Base-by-base conservation (phyloP, 495 filamentous ascomycete genomes). In the Bathelium albidoporum region DNA sequence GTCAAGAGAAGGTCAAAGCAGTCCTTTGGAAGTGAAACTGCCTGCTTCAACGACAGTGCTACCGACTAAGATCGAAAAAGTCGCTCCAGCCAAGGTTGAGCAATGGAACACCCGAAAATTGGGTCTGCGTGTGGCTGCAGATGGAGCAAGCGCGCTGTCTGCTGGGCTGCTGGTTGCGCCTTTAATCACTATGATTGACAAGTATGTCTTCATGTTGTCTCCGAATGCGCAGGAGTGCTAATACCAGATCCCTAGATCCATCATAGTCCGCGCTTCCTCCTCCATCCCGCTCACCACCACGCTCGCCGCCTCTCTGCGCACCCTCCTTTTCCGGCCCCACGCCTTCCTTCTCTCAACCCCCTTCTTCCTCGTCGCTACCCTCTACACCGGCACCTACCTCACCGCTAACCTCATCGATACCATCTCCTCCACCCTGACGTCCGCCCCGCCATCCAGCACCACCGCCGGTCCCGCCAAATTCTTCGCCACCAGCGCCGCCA, bases 221-320 rank as follows among this genome's bases (percentile, higher is more conserved):
- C 10, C 28, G n/a, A 60, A 59, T 29, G 26, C 55, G 2, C 24
- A 1, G 2, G 1, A 55, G 22, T 7, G 22, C 49, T 55, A 20
- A 55, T 10, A 10, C 58, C 65, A 52, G 52, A 32, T 2, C 11
- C 59, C 26, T 64, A 96, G 90, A 60, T 89, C 86, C 12, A 95
- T 98, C 70, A 96, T 97, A 75, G 91, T 97, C 76, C 96, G 96
- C 77, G 89, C 93, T 18, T 91, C 90, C 45, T 92, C 91, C 68
- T 83, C 86, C 62, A 81, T 81, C 66, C 81, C 87, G n/a, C 85
- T 97, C 64, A 74, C 75, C 55, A 72, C 76, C 58, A 92, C 89
- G 55, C 77, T 96, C 68, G 81, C 79, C 62, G 71, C 74, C 66
- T 88, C 87, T 39, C 72, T 94, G 59, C 74, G 70, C 9, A 79